Evolutionary conservation across 2,329 filamentous ascomycete genomes (phyloP).

Genomic region (Calonectria pseudoturangicola): DNA sequence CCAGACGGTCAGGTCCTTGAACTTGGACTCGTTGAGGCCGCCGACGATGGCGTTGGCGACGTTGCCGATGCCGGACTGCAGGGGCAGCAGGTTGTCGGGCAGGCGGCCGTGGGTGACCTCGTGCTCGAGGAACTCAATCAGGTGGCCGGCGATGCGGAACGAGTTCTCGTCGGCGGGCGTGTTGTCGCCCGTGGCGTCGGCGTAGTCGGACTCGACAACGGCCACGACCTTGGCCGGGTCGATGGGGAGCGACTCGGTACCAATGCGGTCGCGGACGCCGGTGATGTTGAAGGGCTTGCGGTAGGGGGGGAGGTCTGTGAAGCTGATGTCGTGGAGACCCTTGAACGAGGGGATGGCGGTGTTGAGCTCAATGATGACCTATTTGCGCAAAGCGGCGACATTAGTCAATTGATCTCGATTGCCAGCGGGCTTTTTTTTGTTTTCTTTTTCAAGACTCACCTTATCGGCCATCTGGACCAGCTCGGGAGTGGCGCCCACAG

Average conservation of each 20-base stretch:
- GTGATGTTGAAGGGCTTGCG: constrained; percentile 92
- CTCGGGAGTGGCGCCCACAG: constrained; percentile 89
- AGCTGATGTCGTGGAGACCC: constrained; percentile 92
- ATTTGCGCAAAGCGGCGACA: neutral
- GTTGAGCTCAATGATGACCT: constrained; percentile 94
- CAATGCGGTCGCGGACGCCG: constrained; percentile 89
- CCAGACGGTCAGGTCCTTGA: constrained; percentile 93
- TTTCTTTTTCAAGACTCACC: constrained; percentile 60
- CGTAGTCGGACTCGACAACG: constrained; percentile 89
- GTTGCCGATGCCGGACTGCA: constrained; percentile 94
- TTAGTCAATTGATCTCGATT: neutral
- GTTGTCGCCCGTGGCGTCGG: constrained; percentile 84
- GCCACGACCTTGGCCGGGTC: constrained; percentile 91
- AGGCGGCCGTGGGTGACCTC: constrained; percentile 87
- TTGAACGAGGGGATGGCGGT: constrained; percentile 89
- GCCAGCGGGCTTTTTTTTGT: neutral
- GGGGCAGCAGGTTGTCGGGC: constrained; percentile 83
- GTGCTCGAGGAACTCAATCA: constrained; percentile 90
- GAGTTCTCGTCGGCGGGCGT: constrained; percentile 84
- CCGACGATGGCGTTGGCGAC: constrained; percentile 95
- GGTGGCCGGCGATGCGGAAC: constrained; percentile 82
- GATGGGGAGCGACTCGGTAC: constrained; percentile 86
- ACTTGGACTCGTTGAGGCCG: constrained; percentile 86
- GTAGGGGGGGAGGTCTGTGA: constrained; percentile 87
- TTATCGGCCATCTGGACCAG: constrained; percentile 94